Conservation (phyloP, 352 stramenopile genomes). For the Globisporangium carolinianum region DNA sequence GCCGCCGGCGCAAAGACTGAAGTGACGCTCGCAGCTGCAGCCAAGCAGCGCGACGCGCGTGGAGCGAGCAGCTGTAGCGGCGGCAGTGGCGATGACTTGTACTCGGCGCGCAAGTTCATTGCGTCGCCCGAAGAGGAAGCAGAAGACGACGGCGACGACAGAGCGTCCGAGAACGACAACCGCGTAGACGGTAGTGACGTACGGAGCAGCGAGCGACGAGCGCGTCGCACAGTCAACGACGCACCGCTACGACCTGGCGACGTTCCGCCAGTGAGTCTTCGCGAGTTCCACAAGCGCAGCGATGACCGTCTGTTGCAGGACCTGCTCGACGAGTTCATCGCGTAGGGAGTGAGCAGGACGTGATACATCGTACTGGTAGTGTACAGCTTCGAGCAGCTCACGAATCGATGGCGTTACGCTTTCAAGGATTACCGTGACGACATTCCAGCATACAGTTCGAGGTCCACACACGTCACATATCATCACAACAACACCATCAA, state of each 20-base stretch:
- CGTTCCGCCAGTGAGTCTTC: no score
- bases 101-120: slow-evolving; percentile 27
- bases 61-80: background rate
- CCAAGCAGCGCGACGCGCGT: slow-evolving; percentile 1
- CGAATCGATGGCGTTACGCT: no score
- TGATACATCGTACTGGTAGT: no score
- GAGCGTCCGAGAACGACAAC: background rate
- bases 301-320: slow-evolving; percentile 55
- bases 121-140: slow-evolving; percentile 28
- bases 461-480: no score
- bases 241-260: no score
- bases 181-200: background rate
- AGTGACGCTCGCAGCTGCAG: background rate
- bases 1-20: background rate
- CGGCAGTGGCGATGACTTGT: slow-evolving; percentile 7
- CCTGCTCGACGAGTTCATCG: slow-evolving; percentile 66
- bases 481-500: background rate
- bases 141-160: slow-evolving; percentile 7
- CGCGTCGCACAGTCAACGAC: no score
- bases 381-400: no score
- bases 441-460: no score
- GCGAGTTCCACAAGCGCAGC: slow-evolving; percentile 11
- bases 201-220: background rate
- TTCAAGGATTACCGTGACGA: no score
- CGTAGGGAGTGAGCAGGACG: slow-evolving; percentile 2